phyloP scores from a whole-genome alignment of 306 rosid species.

The Gillenia trifoliata region DNA sequence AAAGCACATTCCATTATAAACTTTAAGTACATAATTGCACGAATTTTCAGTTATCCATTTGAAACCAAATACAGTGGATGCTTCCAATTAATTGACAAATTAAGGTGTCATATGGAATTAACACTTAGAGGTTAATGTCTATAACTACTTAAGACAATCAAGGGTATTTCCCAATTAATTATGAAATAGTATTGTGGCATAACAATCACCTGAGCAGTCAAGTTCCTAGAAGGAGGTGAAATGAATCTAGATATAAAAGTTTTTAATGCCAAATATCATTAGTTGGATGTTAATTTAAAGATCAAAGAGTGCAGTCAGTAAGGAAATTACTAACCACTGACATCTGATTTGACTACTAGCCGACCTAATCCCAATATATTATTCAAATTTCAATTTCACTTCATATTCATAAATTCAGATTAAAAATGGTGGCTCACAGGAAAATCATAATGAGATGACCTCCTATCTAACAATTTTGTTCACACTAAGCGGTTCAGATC shows the following conservation, averaged over 20 bases:
- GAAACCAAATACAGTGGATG: neutral
- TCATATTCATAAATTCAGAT: neutral
- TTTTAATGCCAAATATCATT: neutral
- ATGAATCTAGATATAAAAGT: neutral
- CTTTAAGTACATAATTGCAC: neutral
- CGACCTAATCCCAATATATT: neutral
- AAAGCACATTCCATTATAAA: neutral
- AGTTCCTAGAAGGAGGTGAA: neutral
- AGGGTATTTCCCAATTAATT: neutral
- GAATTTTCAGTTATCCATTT: neutral
- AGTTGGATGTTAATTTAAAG: neutral
- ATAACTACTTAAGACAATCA: neutral
- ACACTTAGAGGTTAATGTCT: neutral
- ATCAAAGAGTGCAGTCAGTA: neutral
- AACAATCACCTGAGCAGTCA: neutral
- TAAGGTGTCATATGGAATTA: neutral
- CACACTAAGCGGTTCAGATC: neutral
- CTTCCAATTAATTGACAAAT: neutral
- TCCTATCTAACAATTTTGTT: neutral
- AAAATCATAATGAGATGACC: neutral
- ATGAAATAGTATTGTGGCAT: neutral
- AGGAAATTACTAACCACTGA: neutral
- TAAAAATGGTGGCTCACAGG: neutral
- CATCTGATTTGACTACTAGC: neutral
- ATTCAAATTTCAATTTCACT: neutral